Conservation (phyloP, 805 yeast genomes). For the Kuraishia capsulata region DNA sequence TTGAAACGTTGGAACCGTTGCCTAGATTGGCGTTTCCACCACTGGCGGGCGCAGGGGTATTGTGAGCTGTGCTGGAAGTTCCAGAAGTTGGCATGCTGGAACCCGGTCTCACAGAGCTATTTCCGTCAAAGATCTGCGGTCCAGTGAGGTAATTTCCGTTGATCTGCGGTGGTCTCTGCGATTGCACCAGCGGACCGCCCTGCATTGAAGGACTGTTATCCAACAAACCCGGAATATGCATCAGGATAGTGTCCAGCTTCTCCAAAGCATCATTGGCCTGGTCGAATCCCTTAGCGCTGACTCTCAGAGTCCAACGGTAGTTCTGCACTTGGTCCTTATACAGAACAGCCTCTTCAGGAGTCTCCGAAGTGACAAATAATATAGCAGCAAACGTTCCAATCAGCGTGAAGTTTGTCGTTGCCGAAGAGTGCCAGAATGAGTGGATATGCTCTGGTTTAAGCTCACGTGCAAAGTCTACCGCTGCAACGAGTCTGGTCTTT, state of each 20-base stretch:
- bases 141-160: not conserved
- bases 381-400: conserved; percentile 87
- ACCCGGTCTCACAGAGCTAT: no score
- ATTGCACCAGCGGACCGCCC: not conserved
- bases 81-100: no score
- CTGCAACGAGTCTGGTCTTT: conserved; percentile 68
- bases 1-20: no score
- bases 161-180: no score
- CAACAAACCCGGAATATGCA: conserved; percentile 66
- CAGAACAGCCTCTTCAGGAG: conserved; percentile 51
- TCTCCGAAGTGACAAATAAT: conserved; percentile 56
- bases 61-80: no score
- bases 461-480: conserved; percentile 69
- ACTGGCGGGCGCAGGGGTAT: no score
- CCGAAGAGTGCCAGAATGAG: conserved; percentile 84
- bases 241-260: conserved; percentile 61
- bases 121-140: no score
- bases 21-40: no score
- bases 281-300: conserved; percentile 67
- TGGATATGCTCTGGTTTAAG: conserved; percentile 77
- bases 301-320: conserved; percentile 68
- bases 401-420: conserved; percentile 68
- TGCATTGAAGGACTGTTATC: conserved; percentile 2
- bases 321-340: conserved; percentile 64
- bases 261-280: conserved; percentile 70